Percentiles rank a stretch among this genome's conserved stretches.
phyloP scores from a whole-genome alignment of 495 filamentous ascomycete genomes.

The Talaromyces trachyspermus region DNA sequence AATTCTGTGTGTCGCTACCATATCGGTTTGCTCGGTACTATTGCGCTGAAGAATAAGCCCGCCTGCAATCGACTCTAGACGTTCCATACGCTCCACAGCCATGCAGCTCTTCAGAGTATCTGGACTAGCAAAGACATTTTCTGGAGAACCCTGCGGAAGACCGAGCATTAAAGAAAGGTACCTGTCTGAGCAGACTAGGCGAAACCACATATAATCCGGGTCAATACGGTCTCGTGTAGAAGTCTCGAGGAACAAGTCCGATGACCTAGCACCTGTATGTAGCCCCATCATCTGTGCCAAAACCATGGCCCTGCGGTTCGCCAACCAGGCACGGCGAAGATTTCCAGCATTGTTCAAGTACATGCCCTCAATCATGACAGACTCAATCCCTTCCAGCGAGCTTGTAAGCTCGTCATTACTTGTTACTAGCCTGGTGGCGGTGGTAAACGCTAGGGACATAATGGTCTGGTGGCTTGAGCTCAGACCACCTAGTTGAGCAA shows the following conservation, averaged over 20 bases:
- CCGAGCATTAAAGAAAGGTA: conserved; percentile 31
- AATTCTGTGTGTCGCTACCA: background rate
- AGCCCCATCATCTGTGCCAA: conserved; percentile 17
- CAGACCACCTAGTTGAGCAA: conserved; percentile 12
- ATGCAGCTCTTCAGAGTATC: background rate
- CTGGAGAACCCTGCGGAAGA: conserved; percentile 31
- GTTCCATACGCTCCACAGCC: conserved; percentile 1
- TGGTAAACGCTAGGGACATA: conserved; percentile 14
- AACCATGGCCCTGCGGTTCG: conserved; percentile 34
- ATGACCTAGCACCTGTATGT: no score
- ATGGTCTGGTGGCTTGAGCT: conserved; percentile 15
- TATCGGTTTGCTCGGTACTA: conserved; percentile 6
- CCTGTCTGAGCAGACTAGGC: conserved; percentile 20
- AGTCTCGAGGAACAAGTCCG: background rate
- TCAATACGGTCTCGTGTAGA: background rate
- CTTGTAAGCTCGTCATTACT: conserved; percentile 1
- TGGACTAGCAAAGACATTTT: conserved; percentile 15
- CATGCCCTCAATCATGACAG: conserved; percentile 35
- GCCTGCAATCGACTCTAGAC: background rate
- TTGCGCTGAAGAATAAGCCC: conserved; percentile 38
- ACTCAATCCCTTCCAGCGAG: conserved; percentile 39
- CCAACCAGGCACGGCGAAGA: conserved; percentile 32
- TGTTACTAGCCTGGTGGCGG: background rate
- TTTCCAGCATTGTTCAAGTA: conserved; percentile 38
- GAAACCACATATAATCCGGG: conserved; percentile 7